Evolutionary conservation across 495 filamentous ascomycete genomes (phyloP).

Genomic region (Neurospora sp.): DNA sequence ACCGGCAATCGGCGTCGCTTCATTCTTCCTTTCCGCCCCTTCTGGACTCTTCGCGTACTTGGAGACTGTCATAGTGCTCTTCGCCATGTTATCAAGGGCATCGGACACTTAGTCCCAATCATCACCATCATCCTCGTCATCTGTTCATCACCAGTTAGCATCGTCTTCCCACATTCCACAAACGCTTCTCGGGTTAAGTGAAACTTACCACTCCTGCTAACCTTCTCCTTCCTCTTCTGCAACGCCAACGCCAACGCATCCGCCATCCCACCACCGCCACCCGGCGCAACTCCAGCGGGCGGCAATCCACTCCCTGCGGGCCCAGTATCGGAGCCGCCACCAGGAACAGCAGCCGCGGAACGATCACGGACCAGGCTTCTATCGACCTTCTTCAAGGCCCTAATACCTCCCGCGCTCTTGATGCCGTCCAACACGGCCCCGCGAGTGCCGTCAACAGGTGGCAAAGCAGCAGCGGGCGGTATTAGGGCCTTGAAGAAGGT

Average conservation of each 20-base stretch:
- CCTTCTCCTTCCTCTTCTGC: constrained; percentile 75
- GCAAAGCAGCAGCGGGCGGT: constrained; percentile 41
- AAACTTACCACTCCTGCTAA: constrained; percentile 79
- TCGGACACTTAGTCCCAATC: constrained; percentile 42
- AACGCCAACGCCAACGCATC: constrained; percentile 71
- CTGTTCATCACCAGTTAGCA: constrained; percentile 29
- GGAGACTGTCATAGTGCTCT: not conserved
- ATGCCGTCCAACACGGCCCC: constrained; percentile 74
- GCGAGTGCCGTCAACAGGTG: constrained; percentile 40
- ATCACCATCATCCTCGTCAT: constrained; percentile 74
- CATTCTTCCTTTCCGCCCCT: not conserved
- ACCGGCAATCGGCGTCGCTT: not conserved
- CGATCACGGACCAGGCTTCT: constrained; percentile 69
- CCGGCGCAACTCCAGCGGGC: constrained; percentile 36
- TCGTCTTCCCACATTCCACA: constrained; percentile 10
- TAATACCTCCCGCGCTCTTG: constrained; percentile 61
- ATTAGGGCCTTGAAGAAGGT: constrained; percentile 72
- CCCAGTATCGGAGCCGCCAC: constrained; percentile 39
- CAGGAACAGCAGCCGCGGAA: constrained; percentile 55
- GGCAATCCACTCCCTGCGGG: constrained; percentile 47
- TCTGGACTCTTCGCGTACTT: not conserved
- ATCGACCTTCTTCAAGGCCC: constrained; percentile 70
- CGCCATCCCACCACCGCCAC: constrained; percentile 54
- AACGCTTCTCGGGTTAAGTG: not conserved
- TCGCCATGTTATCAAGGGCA: not conserved